A percentile compares a stretch with the other conserved stretches of the same genome.
Conservation (phyloP, 192 early-diverging fungal species). For the Coemansia sp. region DNA sequence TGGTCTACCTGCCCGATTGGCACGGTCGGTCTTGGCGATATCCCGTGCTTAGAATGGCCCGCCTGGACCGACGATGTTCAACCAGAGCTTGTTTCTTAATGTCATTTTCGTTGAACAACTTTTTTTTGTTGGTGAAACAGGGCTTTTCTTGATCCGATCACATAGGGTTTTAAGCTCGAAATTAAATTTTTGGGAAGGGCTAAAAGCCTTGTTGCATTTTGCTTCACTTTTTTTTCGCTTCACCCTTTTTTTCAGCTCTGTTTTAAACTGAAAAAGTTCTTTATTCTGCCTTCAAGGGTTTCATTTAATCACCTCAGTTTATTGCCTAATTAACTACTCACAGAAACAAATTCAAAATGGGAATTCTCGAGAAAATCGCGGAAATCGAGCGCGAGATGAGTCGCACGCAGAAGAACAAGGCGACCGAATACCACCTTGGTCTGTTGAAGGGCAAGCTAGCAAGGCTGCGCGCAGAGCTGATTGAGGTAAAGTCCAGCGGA, state of each 20-base stretch:
- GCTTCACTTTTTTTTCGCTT: not conserved
- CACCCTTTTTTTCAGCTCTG: not conserved
- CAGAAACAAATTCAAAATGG: constrained; percentile 55
- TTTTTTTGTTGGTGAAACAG: too few relatives aligned
- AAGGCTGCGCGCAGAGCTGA: constrained; percentile 72
- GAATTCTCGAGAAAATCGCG: constrained; percentile 84
- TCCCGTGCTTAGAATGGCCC: constrained; percentile 45
- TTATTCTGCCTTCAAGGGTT: too few relatives aligned
- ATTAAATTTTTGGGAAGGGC: not conserved
- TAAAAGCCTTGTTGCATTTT: not conserved
- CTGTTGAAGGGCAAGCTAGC: constrained; percentile 97
- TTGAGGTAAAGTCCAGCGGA: constrained; percentile 67
- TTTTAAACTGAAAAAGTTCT: too few relatives aligned
- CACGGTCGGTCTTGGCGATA: constrained; percentile 17
- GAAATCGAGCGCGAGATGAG: constrained; percentile 89
- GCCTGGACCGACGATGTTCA: constrained; percentile 35
- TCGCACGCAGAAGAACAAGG: constrained; percentile 99
- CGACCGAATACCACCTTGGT: constrained; percentile 97
- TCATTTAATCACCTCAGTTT: too few relatives aligned
- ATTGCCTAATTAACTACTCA: not conserved
- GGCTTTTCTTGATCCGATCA: too few relatives aligned
- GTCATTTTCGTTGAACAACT: not conserved
- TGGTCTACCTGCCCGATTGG: constrained; percentile 39
- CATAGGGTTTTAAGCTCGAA: not conserved
- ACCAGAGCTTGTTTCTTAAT: constrained; percentile 5